Base-by-base conservation (phyloP, 2,329 filamentous ascomycete genomes). In the Boeremia lycopersici region DNA sequence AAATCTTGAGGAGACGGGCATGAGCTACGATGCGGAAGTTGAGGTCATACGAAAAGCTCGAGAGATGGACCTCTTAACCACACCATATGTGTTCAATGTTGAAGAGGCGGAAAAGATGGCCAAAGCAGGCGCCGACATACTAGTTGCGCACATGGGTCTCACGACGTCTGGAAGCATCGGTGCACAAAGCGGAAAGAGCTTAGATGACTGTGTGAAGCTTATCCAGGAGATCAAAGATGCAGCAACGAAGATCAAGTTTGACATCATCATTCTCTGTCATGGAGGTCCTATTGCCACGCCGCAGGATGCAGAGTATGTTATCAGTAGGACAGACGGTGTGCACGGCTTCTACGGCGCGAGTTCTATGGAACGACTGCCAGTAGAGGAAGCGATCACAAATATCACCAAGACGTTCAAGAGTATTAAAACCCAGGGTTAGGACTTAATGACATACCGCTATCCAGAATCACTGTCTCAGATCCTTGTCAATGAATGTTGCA, bases 271-370 rank as follows among this genome's bases (percentile, higher is more conserved):
- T 15, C 68, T 90, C n/a, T 89, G 87, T 57, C 87, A 90, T 67
- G 88, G 87, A 0, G 87, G 87, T 0, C 87, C 87, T 0, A 87
- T 90, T 59, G 86, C 86, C 3, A 79, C 79, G 46, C 85, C 86
- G 0, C 75, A 84, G 41, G 86, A 90, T 69, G 87, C 87, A 0
- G 76, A 82, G 59, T 88, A 84, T 67, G 82, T 90, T 9, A 76
- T 90, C 28, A 77, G 77, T 19, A 75, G 81, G 60, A 87, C 85
- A 0, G 81, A 78, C 34, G 87, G 86, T 0, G 76, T 89, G n/a
- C 86, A 89, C 74, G 87, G 88, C 0, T 90, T 90, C 70, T 89
- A 86, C 63, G 88, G 87, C 0, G 88, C 87, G 10, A 89, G 86
- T 57, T 85, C 83, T 48, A 88, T 90, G 84, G 87, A 90, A 72